phyloP scores from a whole-genome alignment of 805 yeast genomes.

The Candida silvatica region DNA sequence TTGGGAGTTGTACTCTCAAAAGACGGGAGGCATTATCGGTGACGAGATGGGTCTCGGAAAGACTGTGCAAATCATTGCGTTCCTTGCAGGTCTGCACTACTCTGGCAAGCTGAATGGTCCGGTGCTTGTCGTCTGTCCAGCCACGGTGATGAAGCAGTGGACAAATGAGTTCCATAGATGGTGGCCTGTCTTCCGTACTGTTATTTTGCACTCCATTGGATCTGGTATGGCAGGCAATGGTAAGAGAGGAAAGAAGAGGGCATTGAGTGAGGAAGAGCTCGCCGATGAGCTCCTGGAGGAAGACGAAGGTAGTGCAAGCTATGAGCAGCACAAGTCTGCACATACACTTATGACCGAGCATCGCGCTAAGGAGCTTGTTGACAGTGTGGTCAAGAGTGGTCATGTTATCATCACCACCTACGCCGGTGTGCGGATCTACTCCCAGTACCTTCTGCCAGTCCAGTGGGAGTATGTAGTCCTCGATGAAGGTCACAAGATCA shows the following conservation, averaged over 20 bases:
- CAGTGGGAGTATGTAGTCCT: conserved; percentile 87
- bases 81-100: conserved; percentile 84
- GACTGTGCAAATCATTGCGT: conserved; percentile 87
- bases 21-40: conserved; percentile 91
- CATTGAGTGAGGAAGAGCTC: conserved; percentile 31
- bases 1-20: conserved; percentile 85
- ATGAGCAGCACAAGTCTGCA: conserved; percentile 17
- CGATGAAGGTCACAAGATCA: conserved; percentile 95
- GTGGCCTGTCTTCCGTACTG: conserved; percentile 94
- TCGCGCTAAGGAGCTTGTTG: conserved; percentile 34
- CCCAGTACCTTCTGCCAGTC: conserved; percentile 56
- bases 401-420: conserved; percentile 88
- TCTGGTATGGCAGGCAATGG: conserved; percentile 54
- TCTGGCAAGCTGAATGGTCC: conserved; percentile 71
- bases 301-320: too few species aligned
- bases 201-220: conserved; percentile 88
- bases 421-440: conserved; percentile 38
- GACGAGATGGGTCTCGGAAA: conserved; percentile 99
- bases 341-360: conserved; percentile 21
- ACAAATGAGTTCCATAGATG: conserved; percentile 91
- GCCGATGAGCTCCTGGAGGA: conserved; percentile 41
- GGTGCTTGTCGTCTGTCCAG: conserved; percentile 85
- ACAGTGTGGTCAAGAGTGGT: conserved; percentile 56
- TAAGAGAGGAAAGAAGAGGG: conserved; percentile 12
- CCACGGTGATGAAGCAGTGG: conserved; percentile 95